Evolutionary conservation across 2,329 filamentous ascomycete species (phyloP).

Genomic region (Chaetomiaceae sp.): DNA sequence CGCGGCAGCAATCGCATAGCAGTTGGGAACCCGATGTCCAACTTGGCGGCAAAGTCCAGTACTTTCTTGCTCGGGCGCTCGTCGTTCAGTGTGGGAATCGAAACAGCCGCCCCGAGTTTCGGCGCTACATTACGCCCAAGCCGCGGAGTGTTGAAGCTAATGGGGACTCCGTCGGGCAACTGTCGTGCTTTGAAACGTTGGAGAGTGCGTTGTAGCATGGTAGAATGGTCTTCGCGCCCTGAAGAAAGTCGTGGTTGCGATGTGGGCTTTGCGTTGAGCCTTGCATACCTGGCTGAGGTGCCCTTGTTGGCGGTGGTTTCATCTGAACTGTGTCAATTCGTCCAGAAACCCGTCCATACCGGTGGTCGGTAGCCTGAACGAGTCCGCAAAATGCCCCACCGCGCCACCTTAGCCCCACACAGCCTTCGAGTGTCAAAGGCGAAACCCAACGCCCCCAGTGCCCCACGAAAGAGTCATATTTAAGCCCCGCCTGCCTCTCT

Average conservation of each 20-base stretch:
- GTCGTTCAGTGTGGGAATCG: not conserved
- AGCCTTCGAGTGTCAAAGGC: not conserved
- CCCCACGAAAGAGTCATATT: slow-evolving; percentile 16
- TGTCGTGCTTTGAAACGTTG: not conserved
- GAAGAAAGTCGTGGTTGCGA: too few relatives aligned
- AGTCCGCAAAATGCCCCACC: not conserved
- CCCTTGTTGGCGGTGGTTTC: too few relatives aligned
- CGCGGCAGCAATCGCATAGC: not conserved
- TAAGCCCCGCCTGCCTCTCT: slow-evolving; percentile 7
- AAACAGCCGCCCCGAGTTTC: not conserved
- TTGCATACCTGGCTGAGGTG: too few relatives aligned
- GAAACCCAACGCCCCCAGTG: slow-evolving; percentile 12
- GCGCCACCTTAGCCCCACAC: slow-evolving; percentile 2
- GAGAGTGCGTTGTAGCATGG: slow-evolving; percentile 3
- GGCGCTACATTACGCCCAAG: not conserved
- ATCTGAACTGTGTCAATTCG: too few relatives aligned
- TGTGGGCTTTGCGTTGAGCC: too few relatives aligned
- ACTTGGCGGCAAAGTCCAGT: not conserved
- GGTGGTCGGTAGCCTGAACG: too few relatives aligned
- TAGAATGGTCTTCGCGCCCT: not conserved
- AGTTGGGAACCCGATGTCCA: not conserved
- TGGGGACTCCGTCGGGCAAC: not conserved
- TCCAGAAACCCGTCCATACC: too few relatives aligned
- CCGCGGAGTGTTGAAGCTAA: not conserved
- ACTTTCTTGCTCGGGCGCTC: not conserved